Evolutionary conservation across 495 filamentous ascomycete genomes (phyloP), one percentile per base, ranked within the genome.

Genomic region (Lepraria neglecta): DNA sequence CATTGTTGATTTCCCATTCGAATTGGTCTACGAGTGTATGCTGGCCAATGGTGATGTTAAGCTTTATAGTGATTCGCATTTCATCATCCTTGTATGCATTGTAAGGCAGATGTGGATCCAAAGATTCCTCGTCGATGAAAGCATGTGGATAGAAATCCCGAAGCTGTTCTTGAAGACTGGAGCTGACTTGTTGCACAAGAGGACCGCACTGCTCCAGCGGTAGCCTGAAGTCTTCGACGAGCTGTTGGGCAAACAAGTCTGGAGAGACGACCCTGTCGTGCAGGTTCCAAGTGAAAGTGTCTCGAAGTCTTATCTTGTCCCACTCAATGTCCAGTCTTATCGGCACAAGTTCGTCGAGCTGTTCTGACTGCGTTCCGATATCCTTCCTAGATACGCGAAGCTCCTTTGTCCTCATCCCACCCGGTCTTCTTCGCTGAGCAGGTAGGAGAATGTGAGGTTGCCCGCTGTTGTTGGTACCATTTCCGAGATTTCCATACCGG

Each of bases 281-380:
- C 56, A 98, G 83, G 72, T 97, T 98, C 90, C 91, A 98, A 21
- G 94, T 98, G 68, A 98, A 97, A 10, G 94, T 98, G 73, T 98
- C 94, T 68, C 94, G 86, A 62, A 98, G 82, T 75, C 95, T 92
- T 66, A 97, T 83, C 74, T 95, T 95, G 61, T 97, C 92, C 81
- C 87, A 91, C 66, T 98, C 95, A 50, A 97, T 90, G 64, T 98
- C 94, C 48, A 98, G 76, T 44, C 94, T 81, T 43, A 98, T 82
- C 2, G 94, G 94, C 0, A 97, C 90, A 61, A 98, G 77, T 66
- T 96, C 88, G 70, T 98, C 94, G 19, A 88, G 77, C 68, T 92
- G 88, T 62, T 97, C 92, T 52, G 86, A 89, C 73, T 97, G 94
- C 42, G 84, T 80, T 66, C 84, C 84, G 71, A 89, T 74, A 60